These are phyloP conservation scores for Fagus sylvatica DNA, from an alignment of 306 rosid species.

Conservation along the genomic window DNA sequence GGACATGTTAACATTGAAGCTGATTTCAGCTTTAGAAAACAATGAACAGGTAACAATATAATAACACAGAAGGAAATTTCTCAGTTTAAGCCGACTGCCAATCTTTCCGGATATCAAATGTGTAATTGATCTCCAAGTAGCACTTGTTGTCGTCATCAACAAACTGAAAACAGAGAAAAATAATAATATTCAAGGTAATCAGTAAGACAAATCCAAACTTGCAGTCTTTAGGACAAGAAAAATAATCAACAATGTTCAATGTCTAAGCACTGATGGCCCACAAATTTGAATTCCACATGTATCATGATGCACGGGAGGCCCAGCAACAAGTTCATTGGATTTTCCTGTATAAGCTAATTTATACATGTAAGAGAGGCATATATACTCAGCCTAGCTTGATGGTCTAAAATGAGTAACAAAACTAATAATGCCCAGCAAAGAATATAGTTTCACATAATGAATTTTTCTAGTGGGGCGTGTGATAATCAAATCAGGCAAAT, in stretches of 20 bases:
- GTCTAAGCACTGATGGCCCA: conserved; percentile 16
- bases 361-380: conserved; percentile 34
- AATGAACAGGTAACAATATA: conserved; percentile 31
- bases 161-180: conserved; percentile 45
- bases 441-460: background rate
- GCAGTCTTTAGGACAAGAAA: background rate
- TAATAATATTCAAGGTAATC: background rate
- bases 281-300: conserved; percentile 37
- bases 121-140: conserved; percentile 90
- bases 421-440: background rate
- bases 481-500: background rate
- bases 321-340: conserved; percentile 29
- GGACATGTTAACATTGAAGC: conserved; percentile 39
- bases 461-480: background rate
- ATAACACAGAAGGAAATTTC: conserved; percentile 8
- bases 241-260: background rate
- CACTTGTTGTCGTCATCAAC: conserved; percentile 87
- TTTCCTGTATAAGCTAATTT: conserved; percentile 23
- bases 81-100: conserved; percentile 51
- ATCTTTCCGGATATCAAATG: conserved; percentile 75
- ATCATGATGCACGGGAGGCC: conserved; percentile 32
- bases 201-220: background rate
- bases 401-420: conserved; percentile 19
- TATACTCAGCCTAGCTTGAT: conserved; percentile 30
- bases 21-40: conserved; percentile 43